Base-by-base conservation (phyloP, 2,329 filamentous ascomycete genomes). In the Trichoderma pleuroti region DNA sequence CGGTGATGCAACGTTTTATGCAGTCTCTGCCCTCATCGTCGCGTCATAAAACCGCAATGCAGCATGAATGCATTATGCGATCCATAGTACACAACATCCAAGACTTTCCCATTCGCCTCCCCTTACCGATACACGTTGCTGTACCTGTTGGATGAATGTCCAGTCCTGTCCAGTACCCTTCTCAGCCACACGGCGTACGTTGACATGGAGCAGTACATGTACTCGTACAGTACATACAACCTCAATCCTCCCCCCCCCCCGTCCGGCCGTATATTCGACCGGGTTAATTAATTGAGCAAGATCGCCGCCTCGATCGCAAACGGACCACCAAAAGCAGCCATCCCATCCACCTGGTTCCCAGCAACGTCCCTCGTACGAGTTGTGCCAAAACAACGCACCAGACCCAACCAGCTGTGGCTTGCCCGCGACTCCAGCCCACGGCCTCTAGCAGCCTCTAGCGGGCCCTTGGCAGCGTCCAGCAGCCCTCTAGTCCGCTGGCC, bases 21-120 rank as follows among this genome's bases (percentile, higher is more conserved):
- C 64, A 67, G 34, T 68, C 65, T 68, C 65, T 68, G 26, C n/a
- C 26, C 65, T 68, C 65, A 68, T 68, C 26, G 42, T 68, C 65
- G 65, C 65, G 65, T 68, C 65, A 68, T 68, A 32, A 46, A 28
- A n/a, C 24, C 26, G 30, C 9, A 30, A 63, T 12, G 56, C 28
- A 21, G 28, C 56, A 61, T 63, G n/a, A 12, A 63, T 30, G 60
- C 60, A 30, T 63, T 61, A 39, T 39, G 59, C 59, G 34, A 21
- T 49, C 42, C 42, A 49, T 49, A n/a, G 26, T 39, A 61, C 32
- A 61, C 34, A 7, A 11, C 46, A 52, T 52, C n/a, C 46, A 61
- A 61, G 32, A 24, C 32, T 39, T 54, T 49, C 42, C 42, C 30
- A 21, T 34, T 49, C 21, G 42, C 42, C 21, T 54, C 18, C 39